These are phyloP conservation scores for Globisporangium uncinulatum DNA, from an alignment of 352 stramenopile species.

Conservation along the genomic window DNA sequence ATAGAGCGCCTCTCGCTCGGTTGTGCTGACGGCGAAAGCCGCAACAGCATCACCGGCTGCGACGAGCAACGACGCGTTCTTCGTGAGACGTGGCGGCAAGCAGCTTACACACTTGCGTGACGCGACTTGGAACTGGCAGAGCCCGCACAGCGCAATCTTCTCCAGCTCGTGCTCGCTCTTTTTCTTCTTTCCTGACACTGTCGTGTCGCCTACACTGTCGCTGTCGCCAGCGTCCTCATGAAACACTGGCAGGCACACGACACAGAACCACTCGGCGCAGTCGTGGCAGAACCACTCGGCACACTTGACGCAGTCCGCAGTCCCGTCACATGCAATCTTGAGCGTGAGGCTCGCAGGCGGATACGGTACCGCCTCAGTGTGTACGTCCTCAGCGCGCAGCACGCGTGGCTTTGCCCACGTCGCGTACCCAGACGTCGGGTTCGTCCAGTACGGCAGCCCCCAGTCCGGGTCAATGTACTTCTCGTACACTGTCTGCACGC, in stretches of 20 bases:
- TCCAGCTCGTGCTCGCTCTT: constrained; percentile 31
- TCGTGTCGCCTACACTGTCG: background rate
- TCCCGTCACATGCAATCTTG: constrained; percentile 37
- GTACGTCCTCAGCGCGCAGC: constrained; percentile 53
- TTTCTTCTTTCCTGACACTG: background rate
- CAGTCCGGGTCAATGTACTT: constrained; percentile 70
- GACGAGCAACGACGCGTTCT: constrained; percentile 8
- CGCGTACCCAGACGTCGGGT: constrained; percentile 52
- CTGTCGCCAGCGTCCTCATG: constrained; percentile 22
- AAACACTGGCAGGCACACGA: constrained; percentile 27
- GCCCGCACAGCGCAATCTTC: constrained; percentile 33
- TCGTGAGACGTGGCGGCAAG: constrained; percentile 2
- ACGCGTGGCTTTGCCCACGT: constrained; percentile 60
- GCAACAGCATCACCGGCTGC: background rate
- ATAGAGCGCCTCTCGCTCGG: constrained; percentile 28
- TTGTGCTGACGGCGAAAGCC: background rate
- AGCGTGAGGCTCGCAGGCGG: constrained; percentile 28
- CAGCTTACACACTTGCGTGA: constrained; percentile 45
- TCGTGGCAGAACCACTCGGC: constrained; percentile 56
- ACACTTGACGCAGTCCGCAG: constrained; percentile 30
- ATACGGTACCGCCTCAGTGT: constrained; percentile 38
- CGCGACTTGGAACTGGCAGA: constrained; percentile 64
- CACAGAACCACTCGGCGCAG: constrained; percentile 59
- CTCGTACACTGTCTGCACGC: constrained; percentile 46
- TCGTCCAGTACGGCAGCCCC: constrained; percentile 65